Conservation (phyloP, 352 stramenopile species). For the Phytophthora constricta region DNA sequence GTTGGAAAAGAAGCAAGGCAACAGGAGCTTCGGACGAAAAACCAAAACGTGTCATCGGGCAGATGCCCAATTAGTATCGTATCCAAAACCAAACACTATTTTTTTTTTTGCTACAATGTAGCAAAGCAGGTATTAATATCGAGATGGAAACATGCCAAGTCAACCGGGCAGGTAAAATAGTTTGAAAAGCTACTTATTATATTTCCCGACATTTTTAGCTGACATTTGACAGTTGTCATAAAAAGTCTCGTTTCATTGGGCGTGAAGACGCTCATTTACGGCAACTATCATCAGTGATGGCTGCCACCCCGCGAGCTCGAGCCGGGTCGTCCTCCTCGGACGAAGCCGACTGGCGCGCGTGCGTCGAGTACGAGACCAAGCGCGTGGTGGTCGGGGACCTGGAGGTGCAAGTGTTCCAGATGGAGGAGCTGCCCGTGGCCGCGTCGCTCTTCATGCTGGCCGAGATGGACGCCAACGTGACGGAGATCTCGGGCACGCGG, state of each 20-base stretch:
- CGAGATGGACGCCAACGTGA: slow-evolving; percentile 64
- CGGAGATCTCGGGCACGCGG: slow-evolving; percentile 80
- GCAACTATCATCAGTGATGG: too few species aligned
- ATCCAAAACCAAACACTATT: background rate
- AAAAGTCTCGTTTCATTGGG: too few species aligned
- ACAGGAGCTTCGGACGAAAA: too few species aligned
- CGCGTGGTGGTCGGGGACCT: slow-evolving; percentile 48
- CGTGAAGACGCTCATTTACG: slow-evolving; percentile 29
- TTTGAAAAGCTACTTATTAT: too few species aligned
- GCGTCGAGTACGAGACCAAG: slow-evolving; percentile 65
- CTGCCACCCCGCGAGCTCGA: slow-evolving; percentile 5
- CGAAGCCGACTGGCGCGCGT: slow-evolving; percentile 58
- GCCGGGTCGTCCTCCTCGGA: slow-evolving; percentile 36
- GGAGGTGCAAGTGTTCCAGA: slow-evolving; percentile 57
- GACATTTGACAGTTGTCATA: too few species aligned
- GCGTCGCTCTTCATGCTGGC: slow-evolving; percentile 67
- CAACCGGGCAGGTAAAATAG: too few species aligned
- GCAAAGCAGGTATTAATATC: too few species aligned
- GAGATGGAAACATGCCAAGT: too few species aligned
- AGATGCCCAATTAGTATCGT: too few species aligned
- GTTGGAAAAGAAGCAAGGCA: too few species aligned
- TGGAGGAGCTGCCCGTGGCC: slow-evolving; percentile 63
- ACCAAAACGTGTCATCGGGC: too few species aligned
- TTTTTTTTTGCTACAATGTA: slow-evolving; percentile 29
- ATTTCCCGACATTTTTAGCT: too few species aligned